Evolutionary conservation across 2,329 filamentous ascomycete genomes (phyloP).

Genomic region (Madurella mycetomatis): DNA sequence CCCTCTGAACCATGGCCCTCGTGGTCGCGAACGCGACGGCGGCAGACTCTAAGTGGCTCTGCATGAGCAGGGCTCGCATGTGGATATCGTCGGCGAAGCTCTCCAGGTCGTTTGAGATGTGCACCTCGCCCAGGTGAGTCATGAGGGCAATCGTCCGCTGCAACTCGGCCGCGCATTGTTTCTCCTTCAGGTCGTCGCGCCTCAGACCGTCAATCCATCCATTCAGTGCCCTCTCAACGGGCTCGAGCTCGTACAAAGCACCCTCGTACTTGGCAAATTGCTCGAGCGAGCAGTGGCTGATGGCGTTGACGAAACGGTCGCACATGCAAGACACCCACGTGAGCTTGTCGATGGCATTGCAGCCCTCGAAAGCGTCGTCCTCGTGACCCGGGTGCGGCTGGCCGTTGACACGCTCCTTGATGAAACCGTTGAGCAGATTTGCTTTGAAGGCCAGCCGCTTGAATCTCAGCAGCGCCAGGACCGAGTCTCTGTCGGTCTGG

Average conservation of each 20-base stretch:
- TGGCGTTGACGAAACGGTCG: slow-evolving; percentile 75
- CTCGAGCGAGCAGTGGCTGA: slow-evolving; percentile 71
- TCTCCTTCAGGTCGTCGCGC: slow-evolving; percentile 79
- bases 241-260: slow-evolving; percentile 81
- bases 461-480: slow-evolving; percentile 84
- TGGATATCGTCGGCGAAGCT: slow-evolving; percentile 74
- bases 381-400: slow-evolving; percentile 64
- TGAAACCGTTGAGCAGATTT: slow-evolving; percentile 67
- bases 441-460: slow-evolving; percentile 87
- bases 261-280: slow-evolving; percentile 76
- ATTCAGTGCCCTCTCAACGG: slow-evolving; percentile 84
- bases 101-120: slow-evolving; percentile 65
- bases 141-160: slow-evolving; percentile 81
- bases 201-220: slow-evolving; percentile 81
- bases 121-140: slow-evolving; percentile 77
- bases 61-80: slow-evolving; percentile 71
- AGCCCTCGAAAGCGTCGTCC: slow-evolving; percentile 74
- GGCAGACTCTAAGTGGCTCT: slow-evolving; percentile 76
- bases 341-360: slow-evolving; percentile 79
- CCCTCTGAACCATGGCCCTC: slow-evolving; percentile 62
- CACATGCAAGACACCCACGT: slow-evolving; percentile 80
- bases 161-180: slow-evolving; percentile 74
- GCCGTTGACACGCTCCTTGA: slow-evolving; percentile 71
- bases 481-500: slow-evolving; percentile 73
- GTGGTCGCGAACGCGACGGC: slow-evolving; percentile 62